Evolutionary conservation across 495 filamentous ascomycete genomes (phyloP).

Genomic region (Cercophora scortea): DNA sequence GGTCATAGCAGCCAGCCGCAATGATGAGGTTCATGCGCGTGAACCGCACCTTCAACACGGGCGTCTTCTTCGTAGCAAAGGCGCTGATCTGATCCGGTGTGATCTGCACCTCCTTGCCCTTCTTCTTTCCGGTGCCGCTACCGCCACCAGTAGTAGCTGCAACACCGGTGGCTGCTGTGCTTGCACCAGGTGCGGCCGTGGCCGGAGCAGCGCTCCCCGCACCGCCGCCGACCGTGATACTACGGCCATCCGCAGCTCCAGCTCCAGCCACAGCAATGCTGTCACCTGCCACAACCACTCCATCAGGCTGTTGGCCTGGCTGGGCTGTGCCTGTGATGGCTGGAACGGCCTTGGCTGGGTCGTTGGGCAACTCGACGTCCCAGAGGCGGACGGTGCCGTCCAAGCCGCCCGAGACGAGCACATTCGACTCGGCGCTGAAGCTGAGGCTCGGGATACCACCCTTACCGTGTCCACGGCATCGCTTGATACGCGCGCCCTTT

Average conservation of each 20-base stretch:
- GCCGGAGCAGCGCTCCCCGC: conserved; percentile 6
- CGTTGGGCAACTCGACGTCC: conserved; percentile 66
- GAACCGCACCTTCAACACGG: conserved; percentile 87
- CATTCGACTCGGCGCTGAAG: conserved; percentile 82
- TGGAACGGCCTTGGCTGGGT: conserved; percentile 30
- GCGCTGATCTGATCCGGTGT: conserved; percentile 88
- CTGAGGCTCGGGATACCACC: conserved; percentile 88
- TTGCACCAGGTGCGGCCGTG: conserved; percentile 16
- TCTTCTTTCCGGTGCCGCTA: conserved; percentile 59
- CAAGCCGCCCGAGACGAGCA: conserved; percentile 82
- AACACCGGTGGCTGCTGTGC: conserved; percentile 26
- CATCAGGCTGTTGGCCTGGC: conserved; percentile 50
- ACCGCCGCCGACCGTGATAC: conserved; percentile 22
- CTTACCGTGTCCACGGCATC: conserved; percentile 87
- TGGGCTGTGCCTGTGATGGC: conserved; percentile 33
- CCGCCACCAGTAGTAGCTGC: conserved; percentile 30
- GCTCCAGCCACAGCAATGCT: conserved; percentile 41
- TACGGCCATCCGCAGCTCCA: conserved; percentile 20
- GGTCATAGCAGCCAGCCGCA: conserved; percentile 72
- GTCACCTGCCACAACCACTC: conserved; percentile 37
- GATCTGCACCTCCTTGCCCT: conserved; percentile 81
- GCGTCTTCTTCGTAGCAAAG: conserved; percentile 91
- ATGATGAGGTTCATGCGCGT: conserved; percentile 89
- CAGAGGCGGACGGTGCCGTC: conserved; percentile 89
- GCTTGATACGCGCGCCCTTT: conserved; percentile 73